Evolutionary conservation across 2,329 filamentous ascomycete species (phyloP).

Genomic region (Cladorrhinum sp.): DNA sequence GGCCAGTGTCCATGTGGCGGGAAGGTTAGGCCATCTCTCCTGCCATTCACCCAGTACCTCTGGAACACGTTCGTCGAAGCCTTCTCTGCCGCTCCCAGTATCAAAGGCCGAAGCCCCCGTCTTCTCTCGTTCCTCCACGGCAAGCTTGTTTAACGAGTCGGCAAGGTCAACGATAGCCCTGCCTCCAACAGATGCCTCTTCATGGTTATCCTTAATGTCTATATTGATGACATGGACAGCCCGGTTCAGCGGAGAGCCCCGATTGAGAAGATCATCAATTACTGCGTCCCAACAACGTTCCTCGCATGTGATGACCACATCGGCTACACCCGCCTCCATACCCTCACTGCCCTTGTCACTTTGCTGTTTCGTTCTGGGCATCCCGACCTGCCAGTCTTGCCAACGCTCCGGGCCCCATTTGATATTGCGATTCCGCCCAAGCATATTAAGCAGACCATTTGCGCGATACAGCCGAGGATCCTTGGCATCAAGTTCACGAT

Average conservation of each 20-base stretch:
- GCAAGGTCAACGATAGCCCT: constrained; percentile 90
- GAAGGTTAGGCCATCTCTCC: constrained; percentile 87
- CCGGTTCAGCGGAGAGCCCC: constrained; percentile 81
- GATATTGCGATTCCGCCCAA: constrained; percentile 83
- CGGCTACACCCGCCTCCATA: constrained; percentile 84
- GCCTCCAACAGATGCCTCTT: constrained; percentile 88
- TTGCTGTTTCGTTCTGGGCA: constrained; percentile 73
- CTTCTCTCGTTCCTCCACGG: constrained; percentile 69
- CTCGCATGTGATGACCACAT: constrained; percentile 95
- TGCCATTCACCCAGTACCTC: constrained; percentile 93
- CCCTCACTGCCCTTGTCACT: constrained; percentile 75
- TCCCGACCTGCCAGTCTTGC: constrained; percentile 93
- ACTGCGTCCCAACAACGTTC: constrained; percentile 98
- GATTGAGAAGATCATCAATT: constrained; percentile 83
- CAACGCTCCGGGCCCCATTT: constrained; percentile 97
- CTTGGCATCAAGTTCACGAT: constrained; percentile 82
- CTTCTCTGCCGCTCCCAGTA: constrained; percentile 62
- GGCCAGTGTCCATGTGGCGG: constrained; percentile 88
- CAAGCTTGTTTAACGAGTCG: constrained; percentile 75
- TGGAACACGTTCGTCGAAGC: constrained; percentile 90
- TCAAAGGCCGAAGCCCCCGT: constrained; percentile 67
- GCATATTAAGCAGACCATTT: constrained; percentile 94
- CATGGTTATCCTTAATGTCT: constrained; percentile 97
- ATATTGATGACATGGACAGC: constrained; percentile 98
- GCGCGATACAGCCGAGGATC: constrained; percentile 83